phyloP scores from a whole-genome alignment of 768 basidiomycete species.

The Cystofilobasidium bisporidii region DNA sequence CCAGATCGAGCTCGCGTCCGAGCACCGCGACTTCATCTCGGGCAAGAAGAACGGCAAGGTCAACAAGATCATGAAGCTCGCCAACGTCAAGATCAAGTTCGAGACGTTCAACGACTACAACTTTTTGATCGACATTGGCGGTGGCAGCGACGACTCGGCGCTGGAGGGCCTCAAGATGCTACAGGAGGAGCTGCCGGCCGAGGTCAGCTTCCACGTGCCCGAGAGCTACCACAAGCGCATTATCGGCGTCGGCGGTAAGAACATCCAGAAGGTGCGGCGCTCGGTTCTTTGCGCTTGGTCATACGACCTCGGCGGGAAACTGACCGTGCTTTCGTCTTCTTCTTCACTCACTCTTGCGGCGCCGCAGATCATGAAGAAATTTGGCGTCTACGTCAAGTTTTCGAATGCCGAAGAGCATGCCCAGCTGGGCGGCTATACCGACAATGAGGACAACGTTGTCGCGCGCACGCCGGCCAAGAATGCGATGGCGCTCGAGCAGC shows the following conservation, averaged over 20 bases:
- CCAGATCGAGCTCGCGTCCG: conserved; percentile 93
- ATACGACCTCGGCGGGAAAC: too few species aligned
- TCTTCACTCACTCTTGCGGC: not conserved
- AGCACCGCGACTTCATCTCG: conserved; percentile 95
- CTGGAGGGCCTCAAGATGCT: conserved; percentile 78
- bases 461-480: conserved; percentile 99
- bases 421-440: conserved; percentile 82
- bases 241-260: conserved; percentile 94
- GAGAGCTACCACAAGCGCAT: conserved; percentile 98
- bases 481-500: conserved; percentile 81
- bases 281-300: not conserved
- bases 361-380: conserved; percentile 84
- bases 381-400: conserved; percentile 99
- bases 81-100: conserved; percentile 96
- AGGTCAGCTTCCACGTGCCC: conserved; percentile 96
- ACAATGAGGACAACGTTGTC: conserved; percentile 97
- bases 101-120: conserved; percentile 77
- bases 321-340: not conserved
- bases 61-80: conserved; percentile 98
- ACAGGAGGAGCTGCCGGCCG: conserved; percentile 95
- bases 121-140: conserved; percentile 57
- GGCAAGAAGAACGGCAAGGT: conserved; percentile 99
- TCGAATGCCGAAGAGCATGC: conserved; percentile 97
- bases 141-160: conserved; percentile 63
- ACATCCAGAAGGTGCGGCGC: conserved; percentile 56